These are phyloP conservation scores for Xerocomus minutiporus DNA, from an alignment of 1,284 basidiomycete genomes.

Conservation along the genomic window DNA sequence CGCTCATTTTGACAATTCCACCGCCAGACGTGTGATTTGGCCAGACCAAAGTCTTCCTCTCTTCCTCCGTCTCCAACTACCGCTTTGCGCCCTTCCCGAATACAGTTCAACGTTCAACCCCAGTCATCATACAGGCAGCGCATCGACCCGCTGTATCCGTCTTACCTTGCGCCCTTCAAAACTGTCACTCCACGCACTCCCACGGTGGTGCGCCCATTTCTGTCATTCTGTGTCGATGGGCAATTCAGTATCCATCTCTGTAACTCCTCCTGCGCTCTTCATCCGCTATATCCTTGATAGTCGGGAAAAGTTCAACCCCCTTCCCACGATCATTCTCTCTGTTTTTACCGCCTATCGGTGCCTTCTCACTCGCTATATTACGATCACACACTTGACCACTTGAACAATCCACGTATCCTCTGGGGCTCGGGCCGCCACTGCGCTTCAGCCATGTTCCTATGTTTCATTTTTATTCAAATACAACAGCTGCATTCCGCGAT, in stretches of 20 bases:
- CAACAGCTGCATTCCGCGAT: background rate
- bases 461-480: background rate
- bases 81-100: background rate
- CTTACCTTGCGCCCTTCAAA: background rate
- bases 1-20: background rate
- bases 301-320: background rate
- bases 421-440: background rate
- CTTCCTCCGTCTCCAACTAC: background rate
- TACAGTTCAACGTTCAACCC: background rate
- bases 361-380: background rate
- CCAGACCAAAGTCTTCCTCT: background rate
- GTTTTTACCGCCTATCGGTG: slow-evolving; percentile 4
- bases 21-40: background rate
- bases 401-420: background rate
- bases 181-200: background rate
- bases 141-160: background rate
- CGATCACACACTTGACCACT: background rate
- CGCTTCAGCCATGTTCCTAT: background rate
- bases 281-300: background rate
- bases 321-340: slow-evolving; percentile 10
- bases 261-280: background rate
- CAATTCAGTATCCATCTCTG: background rate
- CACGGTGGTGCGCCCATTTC: background rate
- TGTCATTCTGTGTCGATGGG: background rate
- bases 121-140: background rate